Evolutionary conservation across 2,329 filamentous ascomycete genomes (phyloP).

Genomic region (Colletotrichum sp.): DNA sequence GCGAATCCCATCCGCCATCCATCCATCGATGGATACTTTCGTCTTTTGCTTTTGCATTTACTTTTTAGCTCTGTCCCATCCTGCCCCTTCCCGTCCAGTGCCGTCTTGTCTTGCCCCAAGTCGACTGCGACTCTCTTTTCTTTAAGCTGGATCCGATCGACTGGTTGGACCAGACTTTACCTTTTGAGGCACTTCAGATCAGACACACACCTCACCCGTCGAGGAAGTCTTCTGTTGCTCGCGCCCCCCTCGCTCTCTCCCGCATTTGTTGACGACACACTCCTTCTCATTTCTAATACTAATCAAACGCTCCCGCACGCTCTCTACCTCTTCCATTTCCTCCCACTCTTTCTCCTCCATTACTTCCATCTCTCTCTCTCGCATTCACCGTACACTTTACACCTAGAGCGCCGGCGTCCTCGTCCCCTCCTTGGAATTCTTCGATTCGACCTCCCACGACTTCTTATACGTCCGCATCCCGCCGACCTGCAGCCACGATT

Average conservation of each 20-base stretch:
- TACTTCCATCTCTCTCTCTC: neutral
- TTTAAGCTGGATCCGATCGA: neutral
- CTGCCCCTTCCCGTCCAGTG: neutral
- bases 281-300: constrained; percentile 10
- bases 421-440: constrained; percentile 9
- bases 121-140: neutral
- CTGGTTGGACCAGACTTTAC: constrained; percentile 2
- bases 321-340: neutral
- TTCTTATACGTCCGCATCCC: neutral
- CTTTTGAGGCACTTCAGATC: constrained; percentile 1
- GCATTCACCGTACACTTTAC: neutral
- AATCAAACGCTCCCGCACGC: neutral
- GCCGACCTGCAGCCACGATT: neutral
- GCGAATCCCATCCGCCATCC: neutral
- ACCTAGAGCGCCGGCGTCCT: constrained; percentile 5
- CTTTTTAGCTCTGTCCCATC: constrained; percentile 4
- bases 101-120: neutral
- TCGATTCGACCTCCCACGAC: constrained; percentile 7
- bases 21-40: neutral
- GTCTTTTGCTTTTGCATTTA: neutral
- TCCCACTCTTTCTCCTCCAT: neutral
- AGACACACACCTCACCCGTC: neutral
- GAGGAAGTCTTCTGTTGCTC: neutral
- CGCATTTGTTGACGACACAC: constrained; percentile 20
- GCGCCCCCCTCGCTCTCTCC: neutral